These are phyloP conservation scores for Aspergillus calidoustus DNA, from an alignment of 2,329 filamentous ascomycete genomes.

Conservation along the genomic window DNA sequence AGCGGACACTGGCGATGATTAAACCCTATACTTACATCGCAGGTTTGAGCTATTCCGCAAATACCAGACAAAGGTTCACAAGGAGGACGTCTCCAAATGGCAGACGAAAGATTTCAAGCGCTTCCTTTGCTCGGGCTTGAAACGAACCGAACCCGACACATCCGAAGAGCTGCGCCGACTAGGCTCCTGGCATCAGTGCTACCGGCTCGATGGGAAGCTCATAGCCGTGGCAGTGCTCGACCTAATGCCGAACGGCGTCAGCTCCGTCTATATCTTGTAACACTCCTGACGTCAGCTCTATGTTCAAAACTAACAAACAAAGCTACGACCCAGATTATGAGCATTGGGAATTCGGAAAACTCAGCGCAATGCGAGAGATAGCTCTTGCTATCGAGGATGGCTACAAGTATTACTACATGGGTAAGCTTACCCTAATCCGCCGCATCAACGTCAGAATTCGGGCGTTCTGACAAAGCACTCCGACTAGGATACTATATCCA, in stretches of 20 bases:
- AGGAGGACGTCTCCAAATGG: constrained; percentile 50
- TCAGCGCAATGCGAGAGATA: constrained; percentile 65
- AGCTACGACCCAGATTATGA: constrained; percentile 65
- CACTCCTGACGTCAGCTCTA: constrained; percentile 15
- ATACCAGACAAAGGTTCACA: constrained; percentile 53
- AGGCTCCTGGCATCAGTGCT: constrained; percentile 57
- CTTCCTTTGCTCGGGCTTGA: constrained; percentile 54
- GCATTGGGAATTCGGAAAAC: constrained; percentile 65
- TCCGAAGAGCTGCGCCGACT: constrained; percentile 48
- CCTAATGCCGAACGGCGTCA: constrained; percentile 51
- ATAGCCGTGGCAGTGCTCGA: constrained; percentile 56
- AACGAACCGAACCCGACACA: constrained; percentile 41
- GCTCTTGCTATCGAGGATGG: constrained; percentile 58
- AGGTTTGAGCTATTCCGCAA: constrained; percentile 53
- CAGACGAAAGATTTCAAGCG: constrained; percentile 50
- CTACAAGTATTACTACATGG: constrained; percentile 70
- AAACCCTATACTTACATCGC: not conserved
- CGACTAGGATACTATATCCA: constrained; percentile 65
- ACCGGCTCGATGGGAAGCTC: constrained; percentile 54
- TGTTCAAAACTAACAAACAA: constrained; percentile 6
- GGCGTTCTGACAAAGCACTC: not conserved
- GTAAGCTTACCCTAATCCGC: constrained; percentile 33
- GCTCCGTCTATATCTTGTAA: constrained; percentile 57
- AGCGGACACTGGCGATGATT: constrained; percentile 12
- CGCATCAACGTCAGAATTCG: not conserved